Conservation (phyloP, 2,329 filamentous ascomycete genomes). For the Ilyonectria mors-panacis region DNA sequence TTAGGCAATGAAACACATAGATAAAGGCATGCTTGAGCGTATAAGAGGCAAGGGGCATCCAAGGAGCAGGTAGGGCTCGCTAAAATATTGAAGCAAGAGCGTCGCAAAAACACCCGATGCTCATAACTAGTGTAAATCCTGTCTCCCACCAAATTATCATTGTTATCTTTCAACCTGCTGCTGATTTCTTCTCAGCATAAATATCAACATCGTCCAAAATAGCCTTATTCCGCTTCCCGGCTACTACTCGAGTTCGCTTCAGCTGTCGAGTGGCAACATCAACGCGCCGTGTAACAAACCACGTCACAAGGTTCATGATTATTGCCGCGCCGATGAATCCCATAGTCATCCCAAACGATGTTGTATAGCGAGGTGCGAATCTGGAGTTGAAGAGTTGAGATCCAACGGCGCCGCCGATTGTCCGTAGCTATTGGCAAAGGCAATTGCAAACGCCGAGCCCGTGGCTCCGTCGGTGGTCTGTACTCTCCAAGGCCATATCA, state of each 20-base stretch:
- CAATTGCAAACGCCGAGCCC: constrained; percentile 21
- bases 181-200: background rate
- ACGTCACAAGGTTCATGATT: constrained; percentile 18
- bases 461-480: constrained; percentile 18
- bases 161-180: background rate
- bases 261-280: constrained; percentile 16
- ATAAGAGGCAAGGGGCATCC: too few relatives aligned
- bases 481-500: constrained; percentile 57
- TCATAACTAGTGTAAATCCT: too few relatives aligned
- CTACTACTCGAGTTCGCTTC: background rate
- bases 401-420: constrained; percentile 44
- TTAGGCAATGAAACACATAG: too few relatives aligned
- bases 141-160: too few relatives aligned
- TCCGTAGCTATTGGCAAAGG: constrained; percentile 21
- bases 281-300: constrained; percentile 14
- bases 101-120: too few relatives aligned
- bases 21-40: too few relatives aligned
- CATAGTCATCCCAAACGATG: constrained; percentile 19
- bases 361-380: constrained; percentile 17
- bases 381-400: constrained; percentile 28
- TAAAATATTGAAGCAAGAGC: too few relatives aligned
- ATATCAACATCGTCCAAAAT: constrained; percentile 10
- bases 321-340: constrained; percentile 13
- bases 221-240: constrained; percentile 8
- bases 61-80: too few relatives aligned